phyloP scores from a whole-genome alignment of 2,329 filamentous ascomycete species.

The Calonectria fujianensis region DNA sequence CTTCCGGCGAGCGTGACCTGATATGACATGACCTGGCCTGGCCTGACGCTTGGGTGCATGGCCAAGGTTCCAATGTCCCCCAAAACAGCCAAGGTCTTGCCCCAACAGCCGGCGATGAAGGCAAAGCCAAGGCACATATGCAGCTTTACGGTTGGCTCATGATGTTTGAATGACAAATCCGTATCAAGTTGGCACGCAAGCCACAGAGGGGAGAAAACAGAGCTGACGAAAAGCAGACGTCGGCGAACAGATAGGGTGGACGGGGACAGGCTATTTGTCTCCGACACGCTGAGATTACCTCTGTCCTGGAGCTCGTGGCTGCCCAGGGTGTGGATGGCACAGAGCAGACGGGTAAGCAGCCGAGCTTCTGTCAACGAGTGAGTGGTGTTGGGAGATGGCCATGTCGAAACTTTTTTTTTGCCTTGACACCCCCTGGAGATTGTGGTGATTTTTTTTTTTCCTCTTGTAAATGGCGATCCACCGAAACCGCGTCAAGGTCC shows the following conservation, averaged over 20 bases:
- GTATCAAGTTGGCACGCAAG: neutral
- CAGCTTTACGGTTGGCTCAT: conserved; percentile 28
- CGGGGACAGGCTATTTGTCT: conserved; percentile 25
- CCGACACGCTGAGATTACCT: conserved; percentile 31
- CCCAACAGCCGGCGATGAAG: conserved; percentile 22
- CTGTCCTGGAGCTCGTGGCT: conserved; percentile 37
- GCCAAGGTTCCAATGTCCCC: conserved; percentile 32
- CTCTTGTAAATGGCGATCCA: conserved; percentile 51
- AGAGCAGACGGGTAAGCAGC: conserved; percentile 30
- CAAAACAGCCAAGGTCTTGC: conserved; percentile 18
- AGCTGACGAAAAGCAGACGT: neutral
- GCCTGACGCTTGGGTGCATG: conserved; percentile 51
- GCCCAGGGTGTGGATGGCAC: conserved; percentile 32
- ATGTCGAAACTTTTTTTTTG: conserved; percentile 45
- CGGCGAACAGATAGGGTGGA: neutral
- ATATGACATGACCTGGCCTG: conserved; percentile 53
- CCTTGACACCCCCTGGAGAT: conserved; percentile 45
- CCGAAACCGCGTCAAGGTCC: conserved; percentile 44
- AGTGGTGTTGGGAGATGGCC: conserved; percentile 40
- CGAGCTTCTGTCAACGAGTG: conserved; percentile 29
- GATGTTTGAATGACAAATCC: conserved; percentile 16
- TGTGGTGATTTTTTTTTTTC: conserved; percentile 43
- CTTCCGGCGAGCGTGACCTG: conserved; percentile 53
- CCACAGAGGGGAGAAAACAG: neutral
- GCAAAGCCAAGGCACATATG: conserved; percentile 11